These are phyloP conservation scores for Fusarium mangiferae DNA, from an alignment of 2,329 filamentous ascomycete genomes.

Conservation along the genomic window DNA sequence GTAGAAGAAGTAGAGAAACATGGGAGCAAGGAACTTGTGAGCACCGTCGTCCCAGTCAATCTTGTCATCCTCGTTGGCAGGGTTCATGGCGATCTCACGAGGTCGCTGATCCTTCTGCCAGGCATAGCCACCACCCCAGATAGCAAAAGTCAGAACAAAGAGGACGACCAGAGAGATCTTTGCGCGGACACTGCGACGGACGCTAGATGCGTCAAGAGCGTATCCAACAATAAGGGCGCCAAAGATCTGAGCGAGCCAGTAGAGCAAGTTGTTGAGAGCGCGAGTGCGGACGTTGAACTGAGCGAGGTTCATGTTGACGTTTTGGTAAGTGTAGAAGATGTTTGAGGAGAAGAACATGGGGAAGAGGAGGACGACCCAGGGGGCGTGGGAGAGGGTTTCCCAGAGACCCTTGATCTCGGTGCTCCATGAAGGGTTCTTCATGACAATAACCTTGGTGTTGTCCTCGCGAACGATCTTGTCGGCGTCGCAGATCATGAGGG, in stretches of 20 bases:
- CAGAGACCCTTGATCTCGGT: slow-evolving; percentile 52
- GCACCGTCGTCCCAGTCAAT: slow-evolving; percentile 59
- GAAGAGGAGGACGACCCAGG: slow-evolving; percentile 52
- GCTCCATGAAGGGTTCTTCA: slow-evolving; percentile 51
- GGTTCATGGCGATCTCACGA: slow-evolving; percentile 53
- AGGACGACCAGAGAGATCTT: slow-evolving; percentile 58
- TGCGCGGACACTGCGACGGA: slow-evolving; percentile 58
- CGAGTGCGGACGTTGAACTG: slow-evolving; percentile 66
- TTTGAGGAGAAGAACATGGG: slow-evolving; percentile 67
- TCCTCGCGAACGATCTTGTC: slow-evolving; percentile 54
- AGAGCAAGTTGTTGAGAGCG: slow-evolving; percentile 64
- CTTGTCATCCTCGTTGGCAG: slow-evolving; percentile 43
- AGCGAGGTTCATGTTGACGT: slow-evolving; percentile 64
- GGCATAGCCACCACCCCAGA: slow-evolving; percentile 70
- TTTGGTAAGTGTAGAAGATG: slow-evolving; percentile 67
- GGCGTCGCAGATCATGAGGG: slow-evolving; percentile 60
- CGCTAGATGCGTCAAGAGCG: slow-evolving; percentile 54
- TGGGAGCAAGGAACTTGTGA: slow-evolving; percentile 66
- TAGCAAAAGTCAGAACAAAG: slow-evolving; percentile 61
- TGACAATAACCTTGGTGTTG: slow-evolving; percentile 49
- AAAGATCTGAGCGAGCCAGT: slow-evolving; percentile 68
- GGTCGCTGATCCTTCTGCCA: slow-evolving; percentile 69
- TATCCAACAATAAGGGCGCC: slow-evolving; percentile 60
- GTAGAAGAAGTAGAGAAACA: slow-evolving; percentile 78
- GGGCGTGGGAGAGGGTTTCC: slow-evolving; percentile 53